Percentiles rank a stretch among this genome's conserved stretches.
phyloP scores from a whole-genome alignment of 495 filamentous ascomycete species.

The Penicillium paxilli region DNA sequence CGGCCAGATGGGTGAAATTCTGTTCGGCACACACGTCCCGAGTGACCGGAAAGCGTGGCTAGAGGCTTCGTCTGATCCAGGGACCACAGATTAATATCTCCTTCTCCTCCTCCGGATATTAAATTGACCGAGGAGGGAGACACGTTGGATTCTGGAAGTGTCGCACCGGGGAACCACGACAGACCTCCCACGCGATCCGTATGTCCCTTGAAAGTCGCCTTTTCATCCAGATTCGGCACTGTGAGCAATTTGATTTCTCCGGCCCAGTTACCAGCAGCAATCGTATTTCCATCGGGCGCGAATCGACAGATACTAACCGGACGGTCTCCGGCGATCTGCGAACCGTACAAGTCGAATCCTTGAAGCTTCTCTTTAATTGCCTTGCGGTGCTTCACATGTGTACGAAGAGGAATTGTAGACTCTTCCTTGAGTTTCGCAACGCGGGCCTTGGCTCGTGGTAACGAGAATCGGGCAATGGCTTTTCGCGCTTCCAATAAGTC shows the following conservation, averaged over 20 bases:
- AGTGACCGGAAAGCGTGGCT: conserved; percentile 81
- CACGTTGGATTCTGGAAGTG: conserved; percentile 64
- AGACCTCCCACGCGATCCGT: conserved; percentile 86
- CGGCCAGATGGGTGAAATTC: conserved; percentile 93
- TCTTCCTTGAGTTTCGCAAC: conserved; percentile 77
- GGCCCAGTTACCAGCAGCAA: conserved; percentile 90
- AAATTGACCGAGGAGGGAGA: conserved; percentile 78
- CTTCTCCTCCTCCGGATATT: conserved; percentile 89
- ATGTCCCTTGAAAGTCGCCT: conserved; percentile 73
- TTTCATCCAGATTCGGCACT: conserved; percentile 79
- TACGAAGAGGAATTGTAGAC: conserved; percentile 76
- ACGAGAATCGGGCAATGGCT: conserved; percentile 79
- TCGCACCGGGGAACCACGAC: conserved; percentile 86
- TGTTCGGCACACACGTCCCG: conserved; percentile 81
- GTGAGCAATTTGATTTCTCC: conserved; percentile 83
- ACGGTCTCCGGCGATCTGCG: conserved; percentile 87
- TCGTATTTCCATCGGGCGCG: conserved; percentile 76
- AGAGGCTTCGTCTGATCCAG: conserved; percentile 79
- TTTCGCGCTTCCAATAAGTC: conserved; percentile 76
- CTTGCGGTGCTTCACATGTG: conserved; percentile 88
- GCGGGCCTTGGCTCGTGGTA: conserved; percentile 77
- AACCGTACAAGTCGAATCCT: conserved; percentile 85
- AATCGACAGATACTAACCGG: conserved; percentile 89
- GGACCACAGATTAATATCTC: conserved; percentile 88
- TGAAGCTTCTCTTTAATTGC: conserved; percentile 80